Percentiles rank a stretch among this genome's conserved stretches.
Evolutionary conservation across 2,329 filamentous ascomycete genomes (phyloP).

Genomic region (Capronia epimyces): DNA sequence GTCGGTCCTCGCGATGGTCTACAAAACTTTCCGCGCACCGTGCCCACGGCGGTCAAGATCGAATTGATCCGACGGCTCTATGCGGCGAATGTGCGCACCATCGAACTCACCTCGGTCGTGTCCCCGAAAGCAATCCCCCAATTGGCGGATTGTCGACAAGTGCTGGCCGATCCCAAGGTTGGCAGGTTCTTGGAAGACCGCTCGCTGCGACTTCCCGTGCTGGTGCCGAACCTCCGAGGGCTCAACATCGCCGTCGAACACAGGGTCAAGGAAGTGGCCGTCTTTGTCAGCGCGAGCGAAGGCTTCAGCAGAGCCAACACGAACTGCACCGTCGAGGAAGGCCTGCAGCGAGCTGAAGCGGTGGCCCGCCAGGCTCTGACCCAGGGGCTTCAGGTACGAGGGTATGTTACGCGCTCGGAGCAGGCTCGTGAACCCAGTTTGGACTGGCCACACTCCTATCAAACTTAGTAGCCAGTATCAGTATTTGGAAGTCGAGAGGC

Average conservation of each 20-base stretch:
- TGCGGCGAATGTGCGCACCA: conserved; percentile 62
- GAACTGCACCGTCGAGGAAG: conserved; percentile 39
- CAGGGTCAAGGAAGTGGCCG: conserved; percentile 37
- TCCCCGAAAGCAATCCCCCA: conserved; percentile 81
- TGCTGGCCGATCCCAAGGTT: conserved; percentile 16
- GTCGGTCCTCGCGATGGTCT: conserved; percentile 81
- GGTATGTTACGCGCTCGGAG: conserved; percentile 14
- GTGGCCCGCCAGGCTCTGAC: conserved; percentile 33
- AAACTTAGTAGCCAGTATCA: no score
- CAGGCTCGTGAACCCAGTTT: no score
- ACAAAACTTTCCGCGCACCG: conserved; percentile 72
- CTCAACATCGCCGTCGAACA: conserved; percentile 53
- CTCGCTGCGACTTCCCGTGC: conserved; percentile 34
- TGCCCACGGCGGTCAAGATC: conserved; percentile 68
- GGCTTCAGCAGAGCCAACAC: conserved; percentile 42
- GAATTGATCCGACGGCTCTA: conserved; percentile 67
- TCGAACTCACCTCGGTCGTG: conserved; percentile 79
- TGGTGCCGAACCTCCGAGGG: conserved; percentile 41
- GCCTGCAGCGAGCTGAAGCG: conserved; percentile 33
- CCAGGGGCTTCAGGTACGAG: conserved; percentile 34
- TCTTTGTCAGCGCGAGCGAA: conserved; percentile 41
- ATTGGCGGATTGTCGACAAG: conserved; percentile 43
- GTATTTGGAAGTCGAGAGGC: no score
- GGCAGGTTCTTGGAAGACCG: neutral
- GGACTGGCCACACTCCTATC: no score